Evolutionary conservation across 345 rosid species (phyloP), one percentile per base, ranked within the genome.

Genomic region (Acer campestre): DNA sequence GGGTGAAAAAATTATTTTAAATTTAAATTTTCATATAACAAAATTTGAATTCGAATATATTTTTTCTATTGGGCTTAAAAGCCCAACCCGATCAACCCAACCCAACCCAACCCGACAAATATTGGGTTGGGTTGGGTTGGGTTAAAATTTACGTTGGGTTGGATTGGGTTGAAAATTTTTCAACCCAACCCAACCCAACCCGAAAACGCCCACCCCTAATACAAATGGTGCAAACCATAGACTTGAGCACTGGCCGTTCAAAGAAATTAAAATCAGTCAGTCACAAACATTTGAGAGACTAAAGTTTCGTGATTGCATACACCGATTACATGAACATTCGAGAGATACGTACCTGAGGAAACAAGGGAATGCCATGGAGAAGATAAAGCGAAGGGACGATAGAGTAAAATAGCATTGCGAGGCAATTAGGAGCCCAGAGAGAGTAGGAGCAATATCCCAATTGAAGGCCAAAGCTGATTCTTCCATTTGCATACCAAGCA

Each of bases 381-480:
- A 35, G 38, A 35, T 35, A 35, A 35, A 35, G 38, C 1, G 38
- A 35, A 35, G 38, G 38, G 38, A 35, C 38, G 38, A 35, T 35
- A 35, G 38, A 35, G 38, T 35, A 35, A 35, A 35, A 35, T 35
- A 35, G 38, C 6, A 6, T 71, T 4, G 75, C 82, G 25, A 72
- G 59, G 67, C 23, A 59, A 69, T 38, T 70, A 68, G 86, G 79
- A 76, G 92, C 88, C 95, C 95, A 92, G 0, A 93, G 79, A 63
- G 78, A 79, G 65, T 83, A 90, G 74, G 66, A 13, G 61, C 78
- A 83, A 61, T 93, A 91, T 5, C 83, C 80, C 76, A 93, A 64
- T 48, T 80, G 86, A 61, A 80, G 85, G 69, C 91, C 92, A 3
- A 84, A 70, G 76, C 88, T 25, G 51, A 95, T 86, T 75, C 76